Conservation (phyloP, 345 rosid species). For the Odontarrhena argentea region DNA sequence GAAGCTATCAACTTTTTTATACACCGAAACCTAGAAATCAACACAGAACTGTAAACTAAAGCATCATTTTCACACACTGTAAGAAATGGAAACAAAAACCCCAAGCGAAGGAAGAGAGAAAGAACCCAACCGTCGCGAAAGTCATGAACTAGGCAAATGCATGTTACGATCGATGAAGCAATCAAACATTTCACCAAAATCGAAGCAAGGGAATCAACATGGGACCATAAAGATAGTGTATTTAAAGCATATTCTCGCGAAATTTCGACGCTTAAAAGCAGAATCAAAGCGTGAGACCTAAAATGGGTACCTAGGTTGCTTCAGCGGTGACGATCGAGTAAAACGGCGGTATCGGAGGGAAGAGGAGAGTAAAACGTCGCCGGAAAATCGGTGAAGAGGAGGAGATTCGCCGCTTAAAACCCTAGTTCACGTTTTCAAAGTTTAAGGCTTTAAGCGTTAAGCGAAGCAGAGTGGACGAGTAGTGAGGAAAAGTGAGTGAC, state of each 20-base stretch:
- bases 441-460: too few relatives aligned
- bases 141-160: conserved; percentile 1
- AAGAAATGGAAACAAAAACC: neutral
- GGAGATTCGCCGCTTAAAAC: neutral
- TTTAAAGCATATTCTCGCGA: conserved; percentile 14
- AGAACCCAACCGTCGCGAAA: neutral
- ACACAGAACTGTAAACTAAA: too few relatives aligned
- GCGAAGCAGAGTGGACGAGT: conserved; percentile 2
- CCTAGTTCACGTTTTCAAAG: neutral
- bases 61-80: conserved; percentile 5
- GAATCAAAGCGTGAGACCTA: conserved; percentile 22
- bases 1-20: neutral
- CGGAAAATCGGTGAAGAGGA: conserved; percentile 1
- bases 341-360: neutral
- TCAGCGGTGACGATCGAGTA: neutral
- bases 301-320: conserved; percentile 5
- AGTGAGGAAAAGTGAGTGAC: neutral
- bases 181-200: neutral
- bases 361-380: neutral
- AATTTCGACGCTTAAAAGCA: conserved; percentile 9
- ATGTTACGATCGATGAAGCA: conserved; percentile 3
- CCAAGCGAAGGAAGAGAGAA: conserved; percentile 4
- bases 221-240: neutral
- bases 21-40: neutral
- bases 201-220: neutral